These are phyloP conservation scores for Cyberlindnera bimundalis DNA, from an alignment of 805 yeast genomes.

Conservation along the genomic window DNA sequence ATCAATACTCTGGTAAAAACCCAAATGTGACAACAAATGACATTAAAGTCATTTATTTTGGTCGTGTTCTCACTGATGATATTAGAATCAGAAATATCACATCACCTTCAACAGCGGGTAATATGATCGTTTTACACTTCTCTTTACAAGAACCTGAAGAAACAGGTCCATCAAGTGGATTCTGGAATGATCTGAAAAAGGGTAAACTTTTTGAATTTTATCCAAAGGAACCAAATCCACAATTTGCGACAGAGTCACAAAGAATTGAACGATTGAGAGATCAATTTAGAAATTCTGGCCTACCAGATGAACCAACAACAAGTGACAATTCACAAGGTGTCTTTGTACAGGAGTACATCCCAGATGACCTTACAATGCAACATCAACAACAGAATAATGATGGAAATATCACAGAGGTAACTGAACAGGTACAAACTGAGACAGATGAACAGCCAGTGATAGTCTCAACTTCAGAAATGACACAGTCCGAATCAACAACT, in stretches of 20 bases:
- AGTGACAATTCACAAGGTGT: conserved; percentile 9
- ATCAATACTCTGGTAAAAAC: conserved; percentile 21
- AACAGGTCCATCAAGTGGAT: conserved; percentile 11
- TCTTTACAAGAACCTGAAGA: conserved; percentile 22
- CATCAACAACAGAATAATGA: background rate
- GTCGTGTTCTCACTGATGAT: conserved; percentile 22
- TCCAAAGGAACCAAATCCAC: conserved; percentile 30
- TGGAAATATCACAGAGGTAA: no score
- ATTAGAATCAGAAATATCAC: conserved; percentile 18
- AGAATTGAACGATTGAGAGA: conserved; percentile 25
- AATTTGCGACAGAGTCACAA: conserved; percentile 24
- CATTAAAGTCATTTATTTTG: conserved; percentile 27
- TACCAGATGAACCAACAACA: conserved; percentile 9
- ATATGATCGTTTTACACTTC: conserved; percentile 20
- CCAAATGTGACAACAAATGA: conserved; percentile 19
- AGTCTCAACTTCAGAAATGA: no score
- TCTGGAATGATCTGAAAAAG: conserved; percentile 28
- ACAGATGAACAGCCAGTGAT: no score
- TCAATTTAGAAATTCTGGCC: conserved; percentile 15
- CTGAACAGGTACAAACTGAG: no score
- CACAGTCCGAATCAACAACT: no score
- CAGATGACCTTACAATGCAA: background rate
- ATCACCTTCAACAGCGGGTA: conserved; percentile 5
- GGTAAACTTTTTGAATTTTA: conserved; percentile 30
- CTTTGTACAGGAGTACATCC: conserved; percentile 9